Evolutionary conservation across 164 flowering plant species (phyloP).

Genomic region (Magnolia kwangsiensis): DNA sequence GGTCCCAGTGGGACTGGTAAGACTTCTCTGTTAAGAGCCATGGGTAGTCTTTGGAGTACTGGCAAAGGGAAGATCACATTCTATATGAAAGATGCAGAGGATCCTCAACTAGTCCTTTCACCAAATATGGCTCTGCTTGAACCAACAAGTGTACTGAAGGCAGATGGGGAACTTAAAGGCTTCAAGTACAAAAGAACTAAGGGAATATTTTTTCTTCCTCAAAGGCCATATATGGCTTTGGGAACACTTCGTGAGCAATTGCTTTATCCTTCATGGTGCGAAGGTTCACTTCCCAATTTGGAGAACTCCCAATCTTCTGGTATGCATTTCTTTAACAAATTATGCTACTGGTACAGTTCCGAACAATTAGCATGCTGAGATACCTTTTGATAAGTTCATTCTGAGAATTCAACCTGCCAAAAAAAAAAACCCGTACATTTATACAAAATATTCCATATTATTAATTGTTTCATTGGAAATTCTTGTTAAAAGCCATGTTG

Average conservation of each 20-base stretch:
- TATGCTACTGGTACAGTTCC: not conserved
- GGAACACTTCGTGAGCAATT: constrained; percentile 95
- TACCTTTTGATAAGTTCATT: not conserved
- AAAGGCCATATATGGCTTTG: constrained; percentile 92
- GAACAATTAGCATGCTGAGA: not conserved
- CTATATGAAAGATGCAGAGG: constrained; percentile 38
- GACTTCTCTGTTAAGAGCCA: constrained; percentile 84
- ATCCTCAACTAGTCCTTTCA: constrained; percentile 21
- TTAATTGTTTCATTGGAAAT: not conserved
- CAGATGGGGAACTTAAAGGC: constrained; percentile 12
- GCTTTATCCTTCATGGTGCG: constrained; percentile 91
- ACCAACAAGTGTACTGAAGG: constrained; percentile 9
- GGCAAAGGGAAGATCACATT: constrained; percentile 74
- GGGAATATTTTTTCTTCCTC: constrained; percentile 85
- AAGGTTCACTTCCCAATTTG: constrained; percentile 19
- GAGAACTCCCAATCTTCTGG: constrained; percentile 40
- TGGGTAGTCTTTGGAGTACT: constrained; percentile 95
- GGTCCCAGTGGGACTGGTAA: constrained; percentile 99
- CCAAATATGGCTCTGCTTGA: constrained; percentile 25
- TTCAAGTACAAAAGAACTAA: constrained; percentile 26
- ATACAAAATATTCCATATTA: not conserved
- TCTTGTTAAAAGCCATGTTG: not conserved
- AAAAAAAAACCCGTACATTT: not conserved
- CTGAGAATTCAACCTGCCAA: not conserved
- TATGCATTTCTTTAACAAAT: constrained; percentile 22